Base-by-base conservation (phyloP, 2,329 filamentous ascomycete species). In the Paramyrothecium roridum region DNA sequence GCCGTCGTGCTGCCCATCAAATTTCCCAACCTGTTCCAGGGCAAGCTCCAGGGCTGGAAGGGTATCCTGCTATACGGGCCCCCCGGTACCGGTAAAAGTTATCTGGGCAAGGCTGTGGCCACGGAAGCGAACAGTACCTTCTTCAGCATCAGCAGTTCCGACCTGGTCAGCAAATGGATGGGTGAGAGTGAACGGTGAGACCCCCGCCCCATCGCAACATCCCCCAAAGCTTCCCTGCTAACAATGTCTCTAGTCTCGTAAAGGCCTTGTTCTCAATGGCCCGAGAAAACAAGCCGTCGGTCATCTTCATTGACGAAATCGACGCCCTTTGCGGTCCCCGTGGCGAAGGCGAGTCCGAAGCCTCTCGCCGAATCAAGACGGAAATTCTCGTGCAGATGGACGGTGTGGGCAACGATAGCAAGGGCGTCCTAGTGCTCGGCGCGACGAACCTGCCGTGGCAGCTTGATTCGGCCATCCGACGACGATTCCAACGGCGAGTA, bases 381-480 rank as follows among this genome's bases (percentile, higher is more conserved):
- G 95, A 99, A 74, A 86, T 99, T 67, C 86, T 99, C 16, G 93
- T 99, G 19, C 95, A 99, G 74, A 99, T 99, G 95, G 95, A 99
- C 66, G 96, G 95, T 75, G 95, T 99, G 11, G 96, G 95, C 59
- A 93, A 96, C 60, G 95, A 99, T 73, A 93, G 89, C 59, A 92
- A 89, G 66, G 95, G 93, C 20, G 93, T 99, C 10, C 80, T 99
- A 22, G 96, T 99, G 45, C 84, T 99, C 3, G 95, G 95, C 57
- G 95, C 95, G 53, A 99, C 95, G 55, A 99, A 99, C 71, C 98
- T 99, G 59, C 95, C 95, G 19, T 99, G 95, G 95, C 93, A 99
- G 79, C 82, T 99, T 50, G 95, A 99, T 71, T 90, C 91, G 12
- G 95, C 95, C 64, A 99, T 99, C 65, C 88, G 95, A 63, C 85